phyloP scores from a whole-genome alignment of 768 basidiomycete species.

The Panaeolus papilionaceus region DNA sequence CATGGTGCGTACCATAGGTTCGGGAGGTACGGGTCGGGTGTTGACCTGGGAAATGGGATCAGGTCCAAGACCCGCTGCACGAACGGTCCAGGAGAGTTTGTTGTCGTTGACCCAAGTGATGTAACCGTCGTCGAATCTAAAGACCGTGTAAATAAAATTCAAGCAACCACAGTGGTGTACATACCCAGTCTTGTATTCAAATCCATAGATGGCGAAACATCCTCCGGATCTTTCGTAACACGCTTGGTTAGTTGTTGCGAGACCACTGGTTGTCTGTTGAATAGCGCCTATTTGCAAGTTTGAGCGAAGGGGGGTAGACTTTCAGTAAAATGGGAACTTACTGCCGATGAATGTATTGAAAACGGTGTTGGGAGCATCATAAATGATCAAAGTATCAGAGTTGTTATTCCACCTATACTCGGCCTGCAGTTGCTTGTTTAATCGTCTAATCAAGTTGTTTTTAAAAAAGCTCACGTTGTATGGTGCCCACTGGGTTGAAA shows the following conservation, averaged over 20 bases:
- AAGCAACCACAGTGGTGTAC: constrained; percentile 16
- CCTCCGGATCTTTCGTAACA: constrained; percentile 60
- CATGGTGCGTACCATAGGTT: constrained; percentile 66
- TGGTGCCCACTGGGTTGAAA: constrained; percentile 61
- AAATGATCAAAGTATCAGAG: constrained; percentile 53
- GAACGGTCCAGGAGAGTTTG: constrained; percentile 68
- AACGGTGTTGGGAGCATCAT: constrained; percentile 48
- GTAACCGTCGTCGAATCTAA: constrained; percentile 48
- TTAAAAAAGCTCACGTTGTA: constrained; percentile 55
- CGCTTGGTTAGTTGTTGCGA: constrained; percentile 62
- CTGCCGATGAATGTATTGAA: constrained; percentile 71
- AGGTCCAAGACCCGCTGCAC: constrained; percentile 61
- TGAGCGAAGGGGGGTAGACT: background rate
- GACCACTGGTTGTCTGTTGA: constrained; percentile 78
- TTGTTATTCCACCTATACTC: constrained; percentile 63
- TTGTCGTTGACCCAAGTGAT: constrained; percentile 78
- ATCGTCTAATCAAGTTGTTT: constrained; percentile 41
- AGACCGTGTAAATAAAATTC: background rate
- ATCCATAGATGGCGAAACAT: constrained; percentile 46
- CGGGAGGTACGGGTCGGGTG: constrained; percentile 69
- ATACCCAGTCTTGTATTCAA: constrained; percentile 58
- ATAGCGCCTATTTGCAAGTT: constrained; percentile 38
- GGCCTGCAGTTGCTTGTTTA: constrained; percentile 48
- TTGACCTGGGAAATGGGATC: constrained; percentile 58
- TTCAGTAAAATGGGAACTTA: constrained; percentile 31